These are phyloP conservation scores for Podaxis sp. DNA, from an alignment of 768 basidiomycete genomes.

Conservation along the genomic window DNA sequence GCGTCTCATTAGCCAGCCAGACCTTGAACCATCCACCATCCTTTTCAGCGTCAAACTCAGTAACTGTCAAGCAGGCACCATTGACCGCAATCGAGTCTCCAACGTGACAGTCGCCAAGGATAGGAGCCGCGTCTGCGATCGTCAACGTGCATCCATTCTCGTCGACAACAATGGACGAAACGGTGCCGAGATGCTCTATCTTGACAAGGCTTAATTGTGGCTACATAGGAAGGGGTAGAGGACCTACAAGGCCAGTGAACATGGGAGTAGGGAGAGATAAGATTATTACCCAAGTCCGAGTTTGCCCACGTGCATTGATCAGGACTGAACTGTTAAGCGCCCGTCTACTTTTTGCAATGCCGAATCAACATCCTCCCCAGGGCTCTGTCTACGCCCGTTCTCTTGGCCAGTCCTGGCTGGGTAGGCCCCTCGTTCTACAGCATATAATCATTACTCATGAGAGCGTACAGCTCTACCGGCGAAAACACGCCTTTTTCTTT, in stretches of 20 bases:
- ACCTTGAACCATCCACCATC: constrained; percentile 86
- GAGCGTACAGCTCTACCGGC: constrained; percentile 48
- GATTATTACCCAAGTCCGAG: not conserved
- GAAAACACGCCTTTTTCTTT: constrained; percentile 50
- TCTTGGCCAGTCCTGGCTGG: constrained; percentile 39
- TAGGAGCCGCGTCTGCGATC: constrained; percentile 65
- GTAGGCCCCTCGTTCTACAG: constrained; percentile 21
- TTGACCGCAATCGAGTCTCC: constrained; percentile 95
- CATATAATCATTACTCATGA: constrained; percentile 15
- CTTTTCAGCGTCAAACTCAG: constrained; percentile 65
- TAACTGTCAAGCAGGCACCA: constrained; percentile 89
- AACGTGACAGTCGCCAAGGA: constrained; percentile 85
- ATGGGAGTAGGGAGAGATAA: constrained; percentile 33
- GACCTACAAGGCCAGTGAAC: constrained; percentile 79
- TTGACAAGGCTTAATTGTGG: constrained; percentile 28
- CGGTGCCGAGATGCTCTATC: constrained; percentile 89
- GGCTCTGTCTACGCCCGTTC: constrained; percentile 22
- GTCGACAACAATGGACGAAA: constrained; percentile 64
- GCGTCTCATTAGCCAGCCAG: constrained; percentile 94
- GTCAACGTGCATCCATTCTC: constrained; percentile 80
- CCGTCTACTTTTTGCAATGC: not conserved
- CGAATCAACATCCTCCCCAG: not conserved
- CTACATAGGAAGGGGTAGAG: constrained; percentile 6
- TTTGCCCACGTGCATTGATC: not conserved
- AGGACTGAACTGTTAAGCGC: not conserved